These are phyloP conservation scores for Knoxia roxburghii DNA, from an alignment of 257 asterid species.

Conservation along the genomic window DNA sequence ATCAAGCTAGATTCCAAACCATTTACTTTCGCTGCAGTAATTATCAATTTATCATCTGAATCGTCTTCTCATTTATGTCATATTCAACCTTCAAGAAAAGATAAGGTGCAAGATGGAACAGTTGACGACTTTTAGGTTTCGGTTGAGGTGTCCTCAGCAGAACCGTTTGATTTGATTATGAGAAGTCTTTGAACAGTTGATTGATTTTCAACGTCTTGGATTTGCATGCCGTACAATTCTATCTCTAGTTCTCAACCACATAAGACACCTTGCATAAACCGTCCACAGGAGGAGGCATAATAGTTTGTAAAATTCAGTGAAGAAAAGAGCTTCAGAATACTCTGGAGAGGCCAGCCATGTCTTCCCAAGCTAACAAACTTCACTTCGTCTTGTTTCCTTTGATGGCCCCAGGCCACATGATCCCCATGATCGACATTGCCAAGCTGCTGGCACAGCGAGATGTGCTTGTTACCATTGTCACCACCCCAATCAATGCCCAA, in stretches of 20 bases:
- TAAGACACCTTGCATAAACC: no score
- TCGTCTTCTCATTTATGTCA: no score
- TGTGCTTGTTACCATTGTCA: slow-evolving; percentile 29
- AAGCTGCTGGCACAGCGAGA: slow-evolving; percentile 29
- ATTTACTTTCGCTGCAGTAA: no score
- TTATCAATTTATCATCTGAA: no score
- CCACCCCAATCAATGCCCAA: slow-evolving; percentile 38
- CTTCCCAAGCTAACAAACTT: slow-evolving; percentile 1
- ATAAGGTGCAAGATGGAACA: background rate
- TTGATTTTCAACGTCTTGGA: background rate
- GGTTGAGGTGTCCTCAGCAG: no score
- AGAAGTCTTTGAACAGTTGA: background rate
- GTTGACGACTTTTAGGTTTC: no score
- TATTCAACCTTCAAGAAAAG: background rate
- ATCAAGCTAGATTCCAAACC: no score
- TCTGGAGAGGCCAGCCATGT: background rate
- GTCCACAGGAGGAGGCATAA: background rate
- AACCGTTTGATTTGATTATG: no score
- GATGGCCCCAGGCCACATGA: slow-evolving; percentile 55
- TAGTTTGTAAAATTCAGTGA: no score
- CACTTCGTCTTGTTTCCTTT: slow-evolving; percentile 45
- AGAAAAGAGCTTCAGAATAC: background rate
- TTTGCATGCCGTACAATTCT: background rate
- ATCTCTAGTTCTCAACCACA: background rate
- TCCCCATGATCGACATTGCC: slow-evolving; percentile 52